Base-by-base conservation (phyloP, 805 yeast genomes). In the Citeromyces matritensis region DNA sequence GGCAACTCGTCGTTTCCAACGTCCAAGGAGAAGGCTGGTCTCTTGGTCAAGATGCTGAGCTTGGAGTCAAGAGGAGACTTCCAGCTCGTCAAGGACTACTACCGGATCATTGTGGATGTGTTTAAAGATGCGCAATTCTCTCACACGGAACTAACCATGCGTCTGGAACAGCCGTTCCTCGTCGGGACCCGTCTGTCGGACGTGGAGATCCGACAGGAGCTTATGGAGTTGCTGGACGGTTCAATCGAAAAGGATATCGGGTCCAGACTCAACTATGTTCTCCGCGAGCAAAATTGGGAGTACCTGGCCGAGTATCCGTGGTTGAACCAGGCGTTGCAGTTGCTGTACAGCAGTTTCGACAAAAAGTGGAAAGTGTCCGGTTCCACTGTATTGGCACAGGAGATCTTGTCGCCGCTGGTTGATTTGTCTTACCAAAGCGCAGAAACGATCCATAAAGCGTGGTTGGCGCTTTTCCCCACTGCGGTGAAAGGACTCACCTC, bases 201-300 rank as follows among this genome's bases (percentile, higher is more conserved):
- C 45, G 78, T 76, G 3, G 59, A 63, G 3, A 76, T 83, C 19
- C 69, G 98, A 31, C 65, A 71, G 35, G 75, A 73, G 40, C 65
- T 93, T 38, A 80, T 91, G 91, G 49, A 66, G 0, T 81, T 91
- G 34, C 56, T 91, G 45, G 76, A 77, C 48, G 67, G 67, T 28
- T 80, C 94, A 40, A 57, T 91, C 37, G 95, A 86, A 37, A 66
- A 61, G 31, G 85, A 81, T 40, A 64, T 85, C 15, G 69, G 70
- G 41, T 84, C 82, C 49, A 64, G 98, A 35, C 58, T 91, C 24
- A 73, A 77, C 39, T 93, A 93, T 42, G 77, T 88, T 6, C 68
- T 93, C n/a, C 61, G 88, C 25, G 97, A 91, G 44, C 99, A 91
- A 49, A 88, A 84, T 45, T 91, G 99, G 99, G 99, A 91, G 48